Evolutionary conservation across 2,329 filamentous ascomycete genomes (phyloP).

Genomic region (Gremmenia infestans): DNA sequence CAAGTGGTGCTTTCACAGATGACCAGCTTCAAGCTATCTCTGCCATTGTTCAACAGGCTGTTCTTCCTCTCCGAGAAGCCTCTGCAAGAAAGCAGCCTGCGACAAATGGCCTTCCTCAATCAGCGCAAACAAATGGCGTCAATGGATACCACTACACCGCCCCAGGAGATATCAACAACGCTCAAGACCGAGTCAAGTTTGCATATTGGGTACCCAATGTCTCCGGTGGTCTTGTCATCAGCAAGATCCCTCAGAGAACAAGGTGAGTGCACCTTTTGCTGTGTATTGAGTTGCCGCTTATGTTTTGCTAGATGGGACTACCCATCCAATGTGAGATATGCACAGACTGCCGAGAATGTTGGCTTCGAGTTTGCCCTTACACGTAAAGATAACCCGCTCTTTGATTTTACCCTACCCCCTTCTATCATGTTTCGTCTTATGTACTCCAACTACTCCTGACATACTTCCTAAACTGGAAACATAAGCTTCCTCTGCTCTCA

Average conservation of each 20-base stretch:
- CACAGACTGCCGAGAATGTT: conserved; percentile 41
- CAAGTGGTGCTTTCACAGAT: conserved; percentile 4
- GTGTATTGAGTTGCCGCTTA: background rate
- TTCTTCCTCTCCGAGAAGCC: background rate
- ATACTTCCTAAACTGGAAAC: too few relatives aligned
- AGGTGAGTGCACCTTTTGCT: conserved; percentile 4
- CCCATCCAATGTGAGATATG: conserved; percentile 44
- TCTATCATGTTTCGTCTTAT: too few relatives aligned
- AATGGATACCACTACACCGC: conserved; percentile 22
- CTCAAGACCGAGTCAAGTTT: conserved; percentile 41
- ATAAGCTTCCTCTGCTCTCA: too few relatives aligned
- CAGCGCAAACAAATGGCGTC: conserved; percentile 1
- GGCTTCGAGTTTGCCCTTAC: conserved; percentile 49
- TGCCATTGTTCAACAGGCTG: conserved; percentile 7
- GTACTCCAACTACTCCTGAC: too few relatives aligned
- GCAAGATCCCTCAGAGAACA: conserved; percentile 46
- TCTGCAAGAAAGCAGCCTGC: background rate
- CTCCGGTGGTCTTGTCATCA: conserved; percentile 47
- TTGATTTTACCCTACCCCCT: too few relatives aligned
- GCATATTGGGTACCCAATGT: conserved; percentile 52
- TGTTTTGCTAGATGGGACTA: conserved; percentile 38
- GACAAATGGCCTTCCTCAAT: background rate
- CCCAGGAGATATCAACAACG: conserved; percentile 37
- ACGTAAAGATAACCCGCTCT: conserved; percentile 12
- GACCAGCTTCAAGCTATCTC: conserved; percentile 8